phyloP scores from a whole-genome alignment of 2,329 filamentous ascomycete genomes.

The Pseudopithomyces chartarum region DNA sequence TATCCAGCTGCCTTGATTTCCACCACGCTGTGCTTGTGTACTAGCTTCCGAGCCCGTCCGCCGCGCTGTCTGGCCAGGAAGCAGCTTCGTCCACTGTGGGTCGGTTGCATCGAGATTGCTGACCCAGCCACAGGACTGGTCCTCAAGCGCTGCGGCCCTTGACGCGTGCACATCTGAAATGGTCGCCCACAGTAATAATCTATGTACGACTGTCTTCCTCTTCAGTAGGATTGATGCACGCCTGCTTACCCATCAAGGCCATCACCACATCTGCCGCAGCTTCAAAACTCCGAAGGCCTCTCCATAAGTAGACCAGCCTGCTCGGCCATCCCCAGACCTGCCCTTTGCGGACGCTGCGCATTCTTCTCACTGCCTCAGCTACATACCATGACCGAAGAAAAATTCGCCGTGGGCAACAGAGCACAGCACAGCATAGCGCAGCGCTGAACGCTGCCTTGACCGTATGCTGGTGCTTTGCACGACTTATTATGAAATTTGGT shows the following conservation, averaged over 20 bases:
- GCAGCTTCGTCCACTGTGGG: background rate
- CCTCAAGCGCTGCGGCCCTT: background rate
- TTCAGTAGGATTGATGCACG: background rate
- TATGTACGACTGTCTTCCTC: background rate
- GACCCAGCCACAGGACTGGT: constrained; percentile 5
- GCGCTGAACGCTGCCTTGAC: background rate
- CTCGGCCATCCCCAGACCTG: background rate
- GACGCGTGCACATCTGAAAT: background rate
- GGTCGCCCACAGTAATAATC: background rate
- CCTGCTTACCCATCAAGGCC: background rate
- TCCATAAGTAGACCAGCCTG: background rate
- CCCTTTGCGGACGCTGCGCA: constrained; percentile 2
- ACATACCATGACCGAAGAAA: background rate
- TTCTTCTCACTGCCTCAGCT: background rate
- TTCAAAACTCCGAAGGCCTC: background rate
- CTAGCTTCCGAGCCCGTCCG: background rate
- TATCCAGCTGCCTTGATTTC: background rate
- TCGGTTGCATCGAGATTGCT: constrained; percentile 5
- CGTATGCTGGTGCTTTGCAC: background rate
- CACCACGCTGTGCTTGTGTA: background rate
- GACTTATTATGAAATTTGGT: no score
- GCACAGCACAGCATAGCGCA: background rate
- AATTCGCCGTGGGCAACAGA: no score
- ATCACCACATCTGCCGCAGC: background rate
- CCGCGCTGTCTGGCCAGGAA: background rate